Evolutionary conservation across 2,329 filamentous ascomycete genomes (phyloP), one percentile per base, ranked within the genome.

Genomic region (Orbilia javanica): DNA sequence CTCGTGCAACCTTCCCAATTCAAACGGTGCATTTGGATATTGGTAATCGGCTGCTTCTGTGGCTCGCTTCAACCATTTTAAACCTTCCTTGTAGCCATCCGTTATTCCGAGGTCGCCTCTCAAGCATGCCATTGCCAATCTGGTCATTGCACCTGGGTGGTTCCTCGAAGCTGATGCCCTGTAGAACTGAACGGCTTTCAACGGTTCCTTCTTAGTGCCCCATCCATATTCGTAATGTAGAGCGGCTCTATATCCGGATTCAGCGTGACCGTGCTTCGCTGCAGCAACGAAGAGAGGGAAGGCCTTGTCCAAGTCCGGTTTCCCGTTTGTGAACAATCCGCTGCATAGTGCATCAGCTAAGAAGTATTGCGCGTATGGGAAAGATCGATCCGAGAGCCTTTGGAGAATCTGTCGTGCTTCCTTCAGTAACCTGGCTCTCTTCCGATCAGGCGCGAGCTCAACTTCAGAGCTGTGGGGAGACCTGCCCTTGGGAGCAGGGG

Each of bases 151-250:
- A 62, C 96, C 96, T 0, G 96, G 96, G 82, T 99, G 96, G 77
- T 94, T 93, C 84, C 97, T 98, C 5, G 94, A 93, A 1, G 96
- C 94, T 8, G 94, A 92, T 79, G 92, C 91, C 68, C 95, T 91
- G 83, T 97, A 92, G 84, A 96, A 99, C 83, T 98, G 94, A 0
- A 96, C 92, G 50, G 96, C 95, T 85, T 97, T 97, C 62, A 92
- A 90, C 72, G 92, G 92, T 82, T 97, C 94, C 82, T 93, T 93
- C 72, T 93, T 90, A 82, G 92, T 96, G 46, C 96, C 96, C 96
- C 96, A 99, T 79, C 94, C 96, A 84, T 97, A 98, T 84, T 99
- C 96, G 85, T 98, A 98, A 86, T 94, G 97, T 70, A 99, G 87
- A 15, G 92, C 96, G 65, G 95, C 92, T 69, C 96, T 92, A 85